These are phyloP conservation scores for Mycena amicta DNA, from an alignment of 768 basidiomycete genomes.

Conservation along the genomic window DNA sequence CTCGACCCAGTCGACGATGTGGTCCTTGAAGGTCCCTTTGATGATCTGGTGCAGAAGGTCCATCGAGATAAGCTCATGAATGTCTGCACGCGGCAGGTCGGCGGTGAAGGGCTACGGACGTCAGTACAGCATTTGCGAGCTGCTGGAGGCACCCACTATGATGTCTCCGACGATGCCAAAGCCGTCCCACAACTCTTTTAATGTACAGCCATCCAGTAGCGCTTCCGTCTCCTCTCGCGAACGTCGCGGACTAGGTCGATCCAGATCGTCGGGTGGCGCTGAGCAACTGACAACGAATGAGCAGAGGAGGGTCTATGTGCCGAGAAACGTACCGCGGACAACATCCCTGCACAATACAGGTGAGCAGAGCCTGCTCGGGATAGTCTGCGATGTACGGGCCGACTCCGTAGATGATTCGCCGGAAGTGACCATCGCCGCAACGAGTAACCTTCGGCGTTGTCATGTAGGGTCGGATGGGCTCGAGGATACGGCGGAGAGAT, in stretches of 20 bases:
- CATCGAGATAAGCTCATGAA: conserved; percentile 9
- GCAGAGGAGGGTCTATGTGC: conserved; percentile 12
- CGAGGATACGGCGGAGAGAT: conserved; percentile 8
- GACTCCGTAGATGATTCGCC: conserved; percentile 21
- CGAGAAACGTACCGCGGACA: too few species aligned
- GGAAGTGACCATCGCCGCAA: conserved; percentile 22
- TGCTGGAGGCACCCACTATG: conserved; percentile 16
- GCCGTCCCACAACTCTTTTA: conserved; percentile 25
- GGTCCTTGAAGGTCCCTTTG: conserved; percentile 18
- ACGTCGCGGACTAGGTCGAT: neutral
- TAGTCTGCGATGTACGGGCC: conserved; percentile 27
- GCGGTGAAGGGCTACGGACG: conserved; percentile 17
- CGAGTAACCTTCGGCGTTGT: too few species aligned
- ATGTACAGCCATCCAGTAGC: conserved; percentile 7
- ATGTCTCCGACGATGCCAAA: conserved; percentile 25
- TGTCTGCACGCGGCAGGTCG: conserved; percentile 19
- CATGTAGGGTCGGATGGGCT: too few species aligned
- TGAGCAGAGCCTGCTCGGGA: conserved; percentile 27
- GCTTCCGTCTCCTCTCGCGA: conserved; percentile 19
- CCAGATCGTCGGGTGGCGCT: neutral
- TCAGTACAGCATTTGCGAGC: neutral
- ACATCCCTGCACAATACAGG: too few species aligned
- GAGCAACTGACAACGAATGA: neutral
- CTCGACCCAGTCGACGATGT: conserved; percentile 14
- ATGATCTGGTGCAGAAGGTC: conserved; percentile 17